Conservation (phyloP, 1,139 yeast genomes). For the Candida sp. region DNA sequence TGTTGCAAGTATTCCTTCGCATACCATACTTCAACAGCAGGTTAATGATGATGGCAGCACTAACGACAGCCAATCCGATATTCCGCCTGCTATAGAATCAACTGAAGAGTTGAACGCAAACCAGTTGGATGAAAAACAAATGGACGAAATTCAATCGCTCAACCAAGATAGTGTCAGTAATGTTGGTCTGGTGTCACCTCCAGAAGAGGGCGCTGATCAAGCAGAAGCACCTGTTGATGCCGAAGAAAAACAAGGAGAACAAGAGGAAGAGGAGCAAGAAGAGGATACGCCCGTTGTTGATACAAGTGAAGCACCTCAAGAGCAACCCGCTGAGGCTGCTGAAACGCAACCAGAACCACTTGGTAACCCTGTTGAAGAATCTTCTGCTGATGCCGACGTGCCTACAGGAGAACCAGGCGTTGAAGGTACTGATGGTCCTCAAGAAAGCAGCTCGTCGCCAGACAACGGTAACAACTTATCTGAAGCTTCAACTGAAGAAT, state of each 20-base stretch:
- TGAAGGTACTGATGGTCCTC: constrained; percentile 2
- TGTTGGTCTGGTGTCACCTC: not conserved
- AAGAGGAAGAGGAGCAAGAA: constrained; percentile 9
- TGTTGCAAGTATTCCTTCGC: not conserved
- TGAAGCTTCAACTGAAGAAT: constrained; percentile 10
- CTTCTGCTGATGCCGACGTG: not conserved
- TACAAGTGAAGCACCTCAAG: constrained; percentile 7
- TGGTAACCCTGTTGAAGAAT: constrained; percentile 1
- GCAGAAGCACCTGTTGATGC: constrained; percentile 1
- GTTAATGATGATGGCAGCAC: constrained; percentile 6
- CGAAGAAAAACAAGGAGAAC: constrained; percentile 16
- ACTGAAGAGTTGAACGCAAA: not conserved
- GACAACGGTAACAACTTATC: constrained; percentile 4
- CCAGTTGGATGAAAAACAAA: constrained; percentile 11
- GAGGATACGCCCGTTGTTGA: constrained; percentile 3
- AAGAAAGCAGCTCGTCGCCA: not conserved
- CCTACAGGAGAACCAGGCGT: constrained; percentile 4
- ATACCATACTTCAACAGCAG: constrained; percentile 2
- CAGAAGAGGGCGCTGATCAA: not conserved
- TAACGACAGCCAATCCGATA: not conserved
- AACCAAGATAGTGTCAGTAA: not conserved
- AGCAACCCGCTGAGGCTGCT: not conserved
- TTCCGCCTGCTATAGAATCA: not conserved
- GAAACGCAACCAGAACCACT: not conserved
- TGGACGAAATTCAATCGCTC: constrained; percentile 8